Evolutionary conservation across 441 rosid genomes (phyloP).

Genomic region (Isatis lusitanica): DNA sequence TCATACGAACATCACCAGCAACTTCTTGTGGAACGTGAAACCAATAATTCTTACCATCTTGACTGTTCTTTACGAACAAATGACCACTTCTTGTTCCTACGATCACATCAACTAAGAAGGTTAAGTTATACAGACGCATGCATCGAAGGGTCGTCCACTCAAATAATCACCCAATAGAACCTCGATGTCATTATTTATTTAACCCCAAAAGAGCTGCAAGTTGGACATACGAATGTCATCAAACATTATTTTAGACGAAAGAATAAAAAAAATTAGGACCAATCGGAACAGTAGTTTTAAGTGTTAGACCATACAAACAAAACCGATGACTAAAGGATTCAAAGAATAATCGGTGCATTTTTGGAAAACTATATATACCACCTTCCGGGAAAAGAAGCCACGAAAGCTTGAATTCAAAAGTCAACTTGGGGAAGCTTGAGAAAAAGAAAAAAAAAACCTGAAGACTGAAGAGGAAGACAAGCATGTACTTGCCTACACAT

Average conservation of each 20-base stretch:
- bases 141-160: neutral
- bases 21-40: slow-evolving; percentile 14
- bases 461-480: too few species aligned
- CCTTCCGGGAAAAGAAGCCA: too few species aligned
- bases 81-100: neutral
- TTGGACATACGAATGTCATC: neutral
- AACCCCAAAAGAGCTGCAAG: neutral
- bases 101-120: neutral
- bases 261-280: too few species aligned
- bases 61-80: neutral
- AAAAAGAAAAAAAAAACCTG: too few species aligned
- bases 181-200: neutral
- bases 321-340: neutral
- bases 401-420: too few species aligned
- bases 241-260: neutral
- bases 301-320: neutral
- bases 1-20: slow-evolving; percentile 30
- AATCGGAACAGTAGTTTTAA: too few species aligned
- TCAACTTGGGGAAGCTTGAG: too few species aligned
- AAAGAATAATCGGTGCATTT: too few species aligned
- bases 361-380: too few species aligned
- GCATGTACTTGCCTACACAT: too few species aligned
- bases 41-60: neutral
- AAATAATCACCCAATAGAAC: neutral
- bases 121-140: neutral